Evolutionary conservation across 352 stramenopile species (phyloP).

Genomic region (Globisporangium emineosum): DNA sequence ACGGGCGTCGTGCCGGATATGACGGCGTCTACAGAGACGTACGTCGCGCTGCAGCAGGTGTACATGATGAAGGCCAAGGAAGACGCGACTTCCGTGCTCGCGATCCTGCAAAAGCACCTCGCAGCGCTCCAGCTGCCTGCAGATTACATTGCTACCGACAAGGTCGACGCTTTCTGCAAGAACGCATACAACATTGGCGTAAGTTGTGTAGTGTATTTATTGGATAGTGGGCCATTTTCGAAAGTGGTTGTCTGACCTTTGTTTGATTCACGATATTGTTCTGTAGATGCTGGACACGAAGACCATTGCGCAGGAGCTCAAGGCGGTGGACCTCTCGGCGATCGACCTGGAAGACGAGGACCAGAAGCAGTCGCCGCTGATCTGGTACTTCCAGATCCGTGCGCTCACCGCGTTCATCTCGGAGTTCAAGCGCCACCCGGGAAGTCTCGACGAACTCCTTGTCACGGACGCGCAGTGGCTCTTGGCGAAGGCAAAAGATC

Average conservation of each 20-base stretch:
- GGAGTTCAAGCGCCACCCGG: slow-evolving; percentile 78
- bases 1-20: slow-evolving; percentile 96
- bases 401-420: slow-evolving; percentile 58
- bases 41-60: slow-evolving; percentile 92
- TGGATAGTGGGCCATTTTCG: not conserved
- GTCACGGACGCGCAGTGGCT: slow-evolving; percentile 67
- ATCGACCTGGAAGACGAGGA: slow-evolving; percentile 82
- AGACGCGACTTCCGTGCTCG: slow-evolving; percentile 47
- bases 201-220: slow-evolving; percentile 9
- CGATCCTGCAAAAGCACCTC: slow-evolving; percentile 34
- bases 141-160: slow-evolving; percentile 50
- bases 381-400: slow-evolving; percentile 94
- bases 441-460: slow-evolving; percentile 50
- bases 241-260: not conserved
- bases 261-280: not conserved
- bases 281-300: slow-evolving; percentile 71
- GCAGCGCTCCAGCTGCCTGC: slow-evolving; percentile 23
- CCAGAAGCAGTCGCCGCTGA: slow-evolving; percentile 87
- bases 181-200: slow-evolving; percentile 89
- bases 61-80: slow-evolving; percentile 90
- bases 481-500: slow-evolving; percentile 39
- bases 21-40: slow-evolving; percentile 93
- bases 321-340: slow-evolving; percentile 46
- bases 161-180: slow-evolving; percentile 90
- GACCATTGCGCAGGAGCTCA: slow-evolving; percentile 84